Evolutionary conservation across 2,329 filamentous ascomycete genomes (phyloP), one percentile per base, ranked within the genome.

Genomic region (Colletotrichum falcatum): DNA sequence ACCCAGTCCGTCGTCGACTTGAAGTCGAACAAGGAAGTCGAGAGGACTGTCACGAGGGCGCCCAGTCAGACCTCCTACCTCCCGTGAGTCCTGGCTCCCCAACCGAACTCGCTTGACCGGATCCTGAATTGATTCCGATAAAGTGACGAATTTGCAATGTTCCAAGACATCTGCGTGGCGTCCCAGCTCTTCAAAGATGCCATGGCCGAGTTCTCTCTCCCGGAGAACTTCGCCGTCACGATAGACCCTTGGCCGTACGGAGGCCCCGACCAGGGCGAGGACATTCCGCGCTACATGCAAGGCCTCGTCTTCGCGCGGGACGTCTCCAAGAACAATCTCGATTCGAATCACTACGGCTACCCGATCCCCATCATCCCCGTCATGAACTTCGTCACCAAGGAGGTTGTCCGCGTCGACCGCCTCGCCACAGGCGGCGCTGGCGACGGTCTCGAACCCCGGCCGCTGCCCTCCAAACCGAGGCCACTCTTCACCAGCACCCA

Each of bases 161-260:
- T 85, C 59, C 76, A 82, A 48, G 80, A 83, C 30, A 75, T 76
- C 11, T 84, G 83, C 70, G 60, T 83, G 16, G 76, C 79, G 6
- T 86, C 84, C 0, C 78, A 82, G 0, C 74, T 84, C 51, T 87
- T 86, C 76, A 80, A 83, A 70, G 78, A 83, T 18, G 84, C 84
- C 62, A 77, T 87, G 75, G 77, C 81, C 28, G 83, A 86, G 73
- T 84, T 87, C 62, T 74, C 76, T 5, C 76, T 87, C 16, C 85
- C 85, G 5, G 79, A 83, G 35, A 81, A 81, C 73, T 84, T 85
- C 61, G 72, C 75, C 44, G 75, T 85, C 61, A 79, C 78, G 18
- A 84, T 86, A 73, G 84, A 86, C 88, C 72, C 86, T 0, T 93
- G 91, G 91, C 93, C 93, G 46, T 94, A 94, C 72, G 85, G 85